Evolutionary conservation across 2,329 filamentous ascomycete species (phyloP).

Genomic region (Penicillium nordicum): DNA sequence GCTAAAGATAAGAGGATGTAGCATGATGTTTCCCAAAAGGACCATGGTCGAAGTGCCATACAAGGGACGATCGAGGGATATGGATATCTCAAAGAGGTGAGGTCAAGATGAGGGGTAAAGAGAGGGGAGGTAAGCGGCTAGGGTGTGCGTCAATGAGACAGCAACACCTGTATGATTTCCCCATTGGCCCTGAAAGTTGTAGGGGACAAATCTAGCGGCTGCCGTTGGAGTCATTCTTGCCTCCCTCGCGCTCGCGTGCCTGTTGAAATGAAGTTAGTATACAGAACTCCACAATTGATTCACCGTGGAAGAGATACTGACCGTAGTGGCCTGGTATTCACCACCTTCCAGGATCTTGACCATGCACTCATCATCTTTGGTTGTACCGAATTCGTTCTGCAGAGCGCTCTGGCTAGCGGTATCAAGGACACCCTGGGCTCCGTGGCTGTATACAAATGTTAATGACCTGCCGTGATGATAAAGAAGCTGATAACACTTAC

Average conservation of each 20-base stretch:
- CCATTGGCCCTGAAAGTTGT: not conserved
- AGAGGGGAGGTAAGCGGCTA: not conserved
- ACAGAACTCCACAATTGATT: not conserved
- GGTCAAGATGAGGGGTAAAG: not conserved
- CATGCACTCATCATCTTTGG: slow-evolving; percentile 75
- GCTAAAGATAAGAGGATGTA: not conserved
- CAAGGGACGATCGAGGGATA: slow-evolving; percentile 1
- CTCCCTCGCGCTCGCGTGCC: slow-evolving; percentile 31
- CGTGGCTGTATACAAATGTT: slow-evolving; percentile 62
- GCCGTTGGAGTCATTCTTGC: slow-evolving; percentile 30
- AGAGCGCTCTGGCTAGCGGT: slow-evolving; percentile 70
- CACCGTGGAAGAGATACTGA: slow-evolving; percentile 37
- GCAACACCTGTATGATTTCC: not conserved
- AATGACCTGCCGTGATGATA: not conserved
- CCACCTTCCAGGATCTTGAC: slow-evolving; percentile 77
- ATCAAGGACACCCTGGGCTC: slow-evolving; percentile 75
- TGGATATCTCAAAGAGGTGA: slow-evolving; percentile 2
- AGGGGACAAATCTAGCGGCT: slow-evolving; percentile 18
- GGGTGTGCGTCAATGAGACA: not conserved
- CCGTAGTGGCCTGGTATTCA: slow-evolving; percentile 59
- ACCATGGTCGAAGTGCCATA: slow-evolving; percentile 1
- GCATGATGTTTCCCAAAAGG: not conserved
- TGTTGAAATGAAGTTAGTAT: slow-evolving; percentile 15
- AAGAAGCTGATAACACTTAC: slow-evolving; percentile 53
- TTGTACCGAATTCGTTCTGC: slow-evolving; percentile 83